Evolutionary conservation across 768 basidiomycete species (phyloP).

Genomic region (Kwoniella botswanensis): DNA sequence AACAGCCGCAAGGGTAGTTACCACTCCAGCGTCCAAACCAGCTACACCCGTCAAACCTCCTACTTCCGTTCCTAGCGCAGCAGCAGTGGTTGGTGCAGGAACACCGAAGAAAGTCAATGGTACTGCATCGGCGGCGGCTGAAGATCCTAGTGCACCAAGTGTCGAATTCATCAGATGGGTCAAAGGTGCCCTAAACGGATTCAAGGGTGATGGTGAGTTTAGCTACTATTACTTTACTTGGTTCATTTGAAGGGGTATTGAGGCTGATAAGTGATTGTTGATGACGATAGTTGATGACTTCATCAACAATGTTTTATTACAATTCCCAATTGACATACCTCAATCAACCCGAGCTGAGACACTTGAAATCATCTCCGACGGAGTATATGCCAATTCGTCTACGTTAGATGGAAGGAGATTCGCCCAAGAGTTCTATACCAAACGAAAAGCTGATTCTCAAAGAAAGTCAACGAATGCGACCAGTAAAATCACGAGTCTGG

Average conservation of each 20-base stretch:
- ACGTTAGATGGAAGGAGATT: constrained; percentile 95
- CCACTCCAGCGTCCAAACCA: constrained; percentile 50
- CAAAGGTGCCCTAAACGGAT: constrained; percentile 75
- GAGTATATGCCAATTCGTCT: constrained; percentile 91
- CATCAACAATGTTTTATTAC: constrained; percentile 76
- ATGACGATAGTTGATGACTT: constrained; percentile 82
- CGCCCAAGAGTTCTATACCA: constrained; percentile 85
- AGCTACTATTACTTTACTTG: not conserved
- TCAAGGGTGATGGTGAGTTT: constrained; percentile 72
- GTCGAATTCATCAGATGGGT: constrained; percentile 93
- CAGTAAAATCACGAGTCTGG: constrained; percentile 40
- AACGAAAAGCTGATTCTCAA: constrained; percentile 78
- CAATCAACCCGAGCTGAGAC: constrained; percentile 63
- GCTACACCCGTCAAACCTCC: constrained; percentile 55
- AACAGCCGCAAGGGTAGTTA: constrained; percentile 25
- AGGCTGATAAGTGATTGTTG: not conserved
- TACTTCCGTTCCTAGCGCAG: constrained; percentile 28
- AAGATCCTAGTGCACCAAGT: constrained; percentile 76
- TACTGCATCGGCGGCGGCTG: constrained; percentile 59
- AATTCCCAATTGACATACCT: constrained; percentile 81
- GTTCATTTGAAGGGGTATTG: not conserved
- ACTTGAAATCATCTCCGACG: constrained; percentile 90
- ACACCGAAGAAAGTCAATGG: constrained; percentile 56
- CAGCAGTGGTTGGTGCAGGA: constrained; percentile 23
- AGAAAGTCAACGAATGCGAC: constrained; percentile 17